phyloP scores from a whole-genome alignment of 2,329 filamentous ascomycete genomes.

The Neurospora sp. region DNA sequence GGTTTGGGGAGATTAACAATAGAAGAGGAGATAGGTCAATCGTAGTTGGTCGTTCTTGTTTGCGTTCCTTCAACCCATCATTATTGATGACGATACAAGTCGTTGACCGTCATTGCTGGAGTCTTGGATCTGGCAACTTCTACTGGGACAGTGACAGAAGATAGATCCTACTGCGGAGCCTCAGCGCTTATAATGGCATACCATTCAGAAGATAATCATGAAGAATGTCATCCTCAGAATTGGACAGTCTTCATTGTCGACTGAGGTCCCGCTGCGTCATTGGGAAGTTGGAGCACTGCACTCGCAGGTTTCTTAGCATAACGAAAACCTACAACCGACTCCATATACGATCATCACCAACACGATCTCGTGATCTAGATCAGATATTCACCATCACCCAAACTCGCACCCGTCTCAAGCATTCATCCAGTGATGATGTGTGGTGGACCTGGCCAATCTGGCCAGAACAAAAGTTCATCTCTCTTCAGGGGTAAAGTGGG shows the following conservation, averaged over 20 bases:
- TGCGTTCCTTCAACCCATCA: background rate
- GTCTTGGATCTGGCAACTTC: no score
- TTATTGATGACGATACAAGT: background rate
- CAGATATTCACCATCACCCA: background rate
- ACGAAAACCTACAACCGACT: background rate
- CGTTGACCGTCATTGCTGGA: background rate
- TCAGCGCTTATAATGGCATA: background rate
- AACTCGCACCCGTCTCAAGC: background rate
- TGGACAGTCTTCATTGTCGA: background rate
- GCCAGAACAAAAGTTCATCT: background rate
- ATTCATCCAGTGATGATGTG: background rate
- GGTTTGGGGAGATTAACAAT: no score
- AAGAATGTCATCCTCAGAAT: background rate
- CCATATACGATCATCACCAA: background rate
- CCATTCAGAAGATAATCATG: background rate
- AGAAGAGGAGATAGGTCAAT: background rate
- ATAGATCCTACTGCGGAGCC: background rate
- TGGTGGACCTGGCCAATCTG: background rate
- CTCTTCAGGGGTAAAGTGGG: background rate
- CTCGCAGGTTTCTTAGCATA: background rate
- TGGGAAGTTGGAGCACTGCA: background rate
- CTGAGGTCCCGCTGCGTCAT: background rate
- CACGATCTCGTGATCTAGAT: background rate
- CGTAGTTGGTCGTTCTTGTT: background rate
- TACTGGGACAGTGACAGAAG: background rate